Base-by-base conservation (phyloP, 768 basidiomycete species). In the Arthromyces matolae region DNA sequence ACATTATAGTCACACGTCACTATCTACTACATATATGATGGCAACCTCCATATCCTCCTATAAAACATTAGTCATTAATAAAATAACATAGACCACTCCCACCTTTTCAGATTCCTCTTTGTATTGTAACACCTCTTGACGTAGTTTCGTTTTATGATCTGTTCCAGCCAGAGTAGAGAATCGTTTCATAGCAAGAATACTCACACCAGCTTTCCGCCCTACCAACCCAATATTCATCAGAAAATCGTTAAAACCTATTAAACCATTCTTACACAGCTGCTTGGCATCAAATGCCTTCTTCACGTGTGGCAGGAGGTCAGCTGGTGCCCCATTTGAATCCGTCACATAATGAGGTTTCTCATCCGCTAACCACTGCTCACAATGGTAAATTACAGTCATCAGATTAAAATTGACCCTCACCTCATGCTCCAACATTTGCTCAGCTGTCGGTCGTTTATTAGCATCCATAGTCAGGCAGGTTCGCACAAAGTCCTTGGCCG, bases 201-300 rank as follows among this genome's bases (percentile, higher is more conserved):
- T 82, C 60, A 85, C 76, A 3, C 90, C 88, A 3, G 90, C 92
- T 63, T 88, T 89, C 56, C 86, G 85, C 90, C 92, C 91, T 93
- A 62, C 19, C 42, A 28, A 45, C 20, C 8, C 50, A 14, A 29
- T 10, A 34, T 52, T 4, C 49, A 43, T 56, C 14, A 52, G 36
- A 18, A 47, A 41, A 35, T 37, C 22, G 22, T n/a, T 37, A 27
- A 10, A 41, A 14, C 23, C 12, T 22, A 5, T 53, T n/a, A n/a
- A n/a, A 20, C 34, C n/a, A 38, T 36, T 33, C 87, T 45, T 60
- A 91, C 90, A 95, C 14, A 89, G 81, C 68, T 79, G 80, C 71
- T 80, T 89, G 25, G 91, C 93, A 62, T 96, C 82, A 71, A 96
- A 93, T 24, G 82, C 85, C 68, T 81, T 89, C 76, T 84, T 89